Percentiles rank a stretch among this genome's conserved stretches.
These are phyloP conservation scores for Tetracentron sinense DNA, from an alignment of 164 flowering plant species.

Conservation along the genomic window DNA sequence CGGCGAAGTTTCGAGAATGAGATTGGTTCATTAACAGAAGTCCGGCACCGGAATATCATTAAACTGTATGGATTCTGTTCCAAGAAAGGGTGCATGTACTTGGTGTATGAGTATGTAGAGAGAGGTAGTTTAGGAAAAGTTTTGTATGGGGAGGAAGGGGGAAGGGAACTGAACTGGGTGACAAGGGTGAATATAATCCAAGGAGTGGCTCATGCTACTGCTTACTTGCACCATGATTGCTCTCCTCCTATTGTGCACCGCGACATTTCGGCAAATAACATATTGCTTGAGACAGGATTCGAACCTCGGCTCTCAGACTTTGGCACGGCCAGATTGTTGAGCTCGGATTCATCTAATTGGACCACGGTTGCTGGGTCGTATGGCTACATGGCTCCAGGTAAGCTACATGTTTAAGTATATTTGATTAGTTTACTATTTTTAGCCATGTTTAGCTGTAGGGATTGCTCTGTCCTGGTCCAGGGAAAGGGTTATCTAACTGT, in stretches of 20 bases:
- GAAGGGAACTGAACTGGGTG: conserved; percentile 25
- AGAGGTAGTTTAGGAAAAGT: conserved; percentile 50
- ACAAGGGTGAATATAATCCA: conserved; percentile 28
- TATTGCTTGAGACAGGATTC: conserved; percentile 22
- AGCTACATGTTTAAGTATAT: background rate
- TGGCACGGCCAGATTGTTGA: conserved; percentile 32
- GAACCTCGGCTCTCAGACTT: conserved; percentile 35
- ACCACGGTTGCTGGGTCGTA: conserved; percentile 31
- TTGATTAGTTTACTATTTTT: too few relatives aligned
- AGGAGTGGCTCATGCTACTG: conserved; percentile 35
- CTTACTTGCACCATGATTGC: conserved; percentile 40
- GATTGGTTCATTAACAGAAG: conserved; percentile 45
- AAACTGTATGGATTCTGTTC: conserved; percentile 61
- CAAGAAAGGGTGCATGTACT: conserved; percentile 27
- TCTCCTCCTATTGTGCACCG: conserved; percentile 31
- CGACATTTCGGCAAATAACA: conserved; percentile 24
- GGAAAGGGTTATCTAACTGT: too few relatives aligned
- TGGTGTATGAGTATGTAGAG: conserved; percentile 59
- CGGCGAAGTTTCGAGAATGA: conserved; percentile 52
- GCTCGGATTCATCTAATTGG: conserved; percentile 25
- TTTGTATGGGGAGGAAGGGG: conserved; percentile 27
- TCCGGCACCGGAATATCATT: conserved; percentile 62
- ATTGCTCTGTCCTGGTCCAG: too few relatives aligned
- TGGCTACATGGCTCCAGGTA: conserved; percentile 43
- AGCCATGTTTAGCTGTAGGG: too few relatives aligned